These are phyloP conservation scores for Lantana camara DNA, from an alignment of 257 asterid species.

Conservation along the genomic window DNA sequence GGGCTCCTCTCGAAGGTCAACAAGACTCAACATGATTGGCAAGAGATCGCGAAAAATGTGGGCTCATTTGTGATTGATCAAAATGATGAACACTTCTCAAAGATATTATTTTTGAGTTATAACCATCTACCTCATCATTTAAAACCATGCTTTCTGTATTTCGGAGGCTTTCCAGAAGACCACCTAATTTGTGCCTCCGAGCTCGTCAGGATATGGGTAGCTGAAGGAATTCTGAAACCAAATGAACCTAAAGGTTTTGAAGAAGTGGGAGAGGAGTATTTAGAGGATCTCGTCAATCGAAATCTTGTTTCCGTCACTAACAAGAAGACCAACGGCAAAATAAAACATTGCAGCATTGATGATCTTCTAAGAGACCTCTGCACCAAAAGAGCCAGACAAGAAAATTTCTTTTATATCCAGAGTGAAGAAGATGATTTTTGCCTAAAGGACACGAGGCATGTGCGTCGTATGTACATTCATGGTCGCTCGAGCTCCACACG, in stretches of 20 bases:
- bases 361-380: not conserved
- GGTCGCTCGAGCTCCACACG: too few species aligned
- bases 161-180: not conserved
- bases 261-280: too few species aligned
- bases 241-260: not conserved
- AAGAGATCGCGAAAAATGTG: not conserved
- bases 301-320: too few species aligned
- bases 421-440: too few species aligned
- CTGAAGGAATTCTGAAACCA: not conserved
- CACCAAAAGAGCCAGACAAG: not conserved
- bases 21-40: not conserved
- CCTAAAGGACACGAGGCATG: not conserved
- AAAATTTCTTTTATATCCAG: too few species aligned
- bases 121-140: not conserved
- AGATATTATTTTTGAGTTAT: too few species aligned
- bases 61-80: not conserved
- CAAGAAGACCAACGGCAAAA: too few species aligned
- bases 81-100: not conserved
- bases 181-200: too few species aligned
- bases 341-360: too few species aligned
- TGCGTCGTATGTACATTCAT: not conserved
- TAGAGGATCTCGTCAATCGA: too few species aligned
- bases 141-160: not conserved
- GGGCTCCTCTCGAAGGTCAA: not conserved
- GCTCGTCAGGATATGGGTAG: not conserved